Percentiles rank a stretch among this genome's conserved stretches.
Conservation (phyloP, 345 rosid genomes). For the Eucalyptus albens region DNA sequence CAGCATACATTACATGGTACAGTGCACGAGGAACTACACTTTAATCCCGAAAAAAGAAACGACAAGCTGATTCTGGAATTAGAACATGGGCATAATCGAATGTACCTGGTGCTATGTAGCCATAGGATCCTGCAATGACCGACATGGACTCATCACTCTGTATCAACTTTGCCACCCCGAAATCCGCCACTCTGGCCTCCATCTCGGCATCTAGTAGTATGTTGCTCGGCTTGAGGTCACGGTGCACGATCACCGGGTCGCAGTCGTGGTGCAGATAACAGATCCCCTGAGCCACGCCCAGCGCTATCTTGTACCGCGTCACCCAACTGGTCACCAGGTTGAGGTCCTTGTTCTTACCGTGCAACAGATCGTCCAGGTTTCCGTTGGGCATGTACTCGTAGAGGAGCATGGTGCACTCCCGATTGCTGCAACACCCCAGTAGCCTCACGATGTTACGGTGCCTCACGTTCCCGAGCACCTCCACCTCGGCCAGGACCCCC, state of each 20-base stretch:
- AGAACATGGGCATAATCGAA: neutral
- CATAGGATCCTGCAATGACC: conserved; percentile 98
- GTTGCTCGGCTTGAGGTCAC: conserved; percentile 91
- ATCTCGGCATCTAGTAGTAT: conserved; percentile 75
- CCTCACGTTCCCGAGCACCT: conserved; percentile 77
- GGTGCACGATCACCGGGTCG: conserved; percentile 93
- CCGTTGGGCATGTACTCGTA: conserved; percentile 98
- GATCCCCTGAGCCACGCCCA: conserved; percentile 98
- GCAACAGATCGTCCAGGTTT: conserved; percentile 71
- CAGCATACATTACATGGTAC: neutral
- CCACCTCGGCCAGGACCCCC: conserved; percentile 88
- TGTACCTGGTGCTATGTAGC: conserved; percentile 98
- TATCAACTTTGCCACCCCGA: conserved; percentile 90
- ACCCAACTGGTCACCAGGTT: conserved; percentile 78
- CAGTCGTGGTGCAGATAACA: conserved; percentile 99
- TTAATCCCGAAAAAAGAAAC: neutral
- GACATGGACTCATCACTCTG: conserved; percentile 95
- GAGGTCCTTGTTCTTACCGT: conserved; percentile 56
- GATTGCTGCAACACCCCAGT: conserved; percentile 83
- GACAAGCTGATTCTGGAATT: neutral
- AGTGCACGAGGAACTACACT: neutral
- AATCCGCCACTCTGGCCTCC: conserved; percentile 99
- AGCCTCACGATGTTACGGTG: conserved; percentile 91
- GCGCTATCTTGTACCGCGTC: conserved; percentile 67
- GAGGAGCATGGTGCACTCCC: conserved; percentile 84